These are phyloP conservation scores for Cnidoscolus chayamansa DNA, from an alignment of 441 rosid species.

Conservation along the genomic window DNA sequence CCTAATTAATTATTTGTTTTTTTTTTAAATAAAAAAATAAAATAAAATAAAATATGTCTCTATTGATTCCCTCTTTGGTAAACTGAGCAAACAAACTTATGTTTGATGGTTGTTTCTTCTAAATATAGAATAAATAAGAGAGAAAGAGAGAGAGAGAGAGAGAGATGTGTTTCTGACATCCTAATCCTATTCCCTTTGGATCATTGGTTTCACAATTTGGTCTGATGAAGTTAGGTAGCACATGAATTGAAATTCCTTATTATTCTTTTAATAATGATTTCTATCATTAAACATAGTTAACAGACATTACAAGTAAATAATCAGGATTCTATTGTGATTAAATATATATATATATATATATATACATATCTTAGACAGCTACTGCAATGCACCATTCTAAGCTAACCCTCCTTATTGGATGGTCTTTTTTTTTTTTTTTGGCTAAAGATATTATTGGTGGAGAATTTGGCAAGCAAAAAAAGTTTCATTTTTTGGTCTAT, in stretches of 20 bases:
- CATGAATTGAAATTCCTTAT: not conserved
- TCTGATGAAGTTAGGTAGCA: conserved; percentile 21
- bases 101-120: conserved; percentile 31
- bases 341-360: not conserved
- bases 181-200: not conserved
- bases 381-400: not conserved
- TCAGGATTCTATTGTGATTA: not conserved
- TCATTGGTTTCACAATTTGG: not conserved
- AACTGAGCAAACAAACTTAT: conserved; percentile 22
- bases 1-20: conserved; percentile 8
- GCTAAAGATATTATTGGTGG: too few species aligned
- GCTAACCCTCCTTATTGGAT: conserved; percentile 5
- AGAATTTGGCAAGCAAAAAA: too few species aligned
- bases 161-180: conserved; percentile 8
- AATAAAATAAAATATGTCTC: conserved; percentile 9
- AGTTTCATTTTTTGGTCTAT: too few species aligned
- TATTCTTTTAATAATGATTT: conserved; percentile 5
- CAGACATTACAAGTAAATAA: not conserved
- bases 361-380: too few species aligned
- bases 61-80: conserved; percentile 21
- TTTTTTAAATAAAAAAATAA: not conserved
- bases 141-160: too few species aligned
- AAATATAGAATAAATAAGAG: not conserved
- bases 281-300: not conserved
- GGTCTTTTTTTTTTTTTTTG: not conserved